Conservation (phyloP, 129 eudicot genomes). For the Ambrosia artemisiifolia region DNA sequence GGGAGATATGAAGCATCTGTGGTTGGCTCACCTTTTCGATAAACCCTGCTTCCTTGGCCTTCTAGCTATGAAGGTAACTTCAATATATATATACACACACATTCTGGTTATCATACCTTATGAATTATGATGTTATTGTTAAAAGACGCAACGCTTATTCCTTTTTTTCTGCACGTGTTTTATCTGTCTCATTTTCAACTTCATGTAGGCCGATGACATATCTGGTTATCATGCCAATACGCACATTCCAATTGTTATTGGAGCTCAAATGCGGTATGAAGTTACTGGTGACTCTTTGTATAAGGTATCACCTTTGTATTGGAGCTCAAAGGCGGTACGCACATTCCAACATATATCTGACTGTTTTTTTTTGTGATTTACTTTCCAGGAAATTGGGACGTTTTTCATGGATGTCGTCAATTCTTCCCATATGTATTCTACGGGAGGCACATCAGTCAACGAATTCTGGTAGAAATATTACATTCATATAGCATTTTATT, state of each 20-base stretch:
- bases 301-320: no score
- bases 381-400: slow-evolving; percentile 76
- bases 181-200: background rate
- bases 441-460: slow-evolving; percentile 80
- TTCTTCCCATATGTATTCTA: slow-evolving; percentile 75
- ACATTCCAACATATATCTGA: no score
- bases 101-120: slow-evolving; percentile 4
- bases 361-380: slow-evolving; percentile 1
- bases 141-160: background rate
- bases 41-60: slow-evolving; percentile 90
- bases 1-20: slow-evolving; percentile 67
- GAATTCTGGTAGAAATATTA: slow-evolving; percentile 68
- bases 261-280: slow-evolving; percentile 83
- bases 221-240: slow-evolving; percentile 79
- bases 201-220: slow-evolving; percentile 74
- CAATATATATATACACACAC: no score
- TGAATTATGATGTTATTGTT: slow-evolving; percentile 8
- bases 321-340: no score
- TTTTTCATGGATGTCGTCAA: slow-evolving; percentile 76
- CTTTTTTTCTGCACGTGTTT: background rate
- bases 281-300: slow-evolving; percentile 81
- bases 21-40: slow-evolving; percentile 91
- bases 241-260: slow-evolving; percentile 86
- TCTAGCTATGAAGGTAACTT: slow-evolving; percentile 69
- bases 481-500: background rate